phyloP scores from a whole-genome alignment of 495 filamentous ascomycete species.

The Trypethelium eluteriae region DNA sequence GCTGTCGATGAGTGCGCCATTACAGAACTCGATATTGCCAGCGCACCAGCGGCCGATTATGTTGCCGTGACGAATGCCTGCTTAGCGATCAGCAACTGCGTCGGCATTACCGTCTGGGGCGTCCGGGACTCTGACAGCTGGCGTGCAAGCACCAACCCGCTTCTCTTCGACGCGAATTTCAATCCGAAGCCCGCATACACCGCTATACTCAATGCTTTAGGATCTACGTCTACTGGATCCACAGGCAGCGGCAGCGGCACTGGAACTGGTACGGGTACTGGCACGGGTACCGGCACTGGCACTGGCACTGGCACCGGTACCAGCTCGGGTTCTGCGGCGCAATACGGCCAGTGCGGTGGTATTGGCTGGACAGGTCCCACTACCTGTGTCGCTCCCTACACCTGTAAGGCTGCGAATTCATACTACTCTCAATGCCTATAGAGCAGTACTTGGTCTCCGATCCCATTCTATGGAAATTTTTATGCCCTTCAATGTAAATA shows the following conservation, averaged over 20 bases:
- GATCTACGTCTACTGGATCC: neutral
- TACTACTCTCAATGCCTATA: conserved; percentile 26
- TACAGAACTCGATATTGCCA: conserved; percentile 60
- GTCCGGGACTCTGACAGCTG: conserved; percentile 59
- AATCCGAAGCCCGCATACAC: conserved; percentile 58
- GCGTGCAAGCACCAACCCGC: conserved; percentile 50
- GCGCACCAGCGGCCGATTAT: conserved; percentile 53
- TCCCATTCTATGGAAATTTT: neutral
- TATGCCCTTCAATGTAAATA: conserved; percentile 1
- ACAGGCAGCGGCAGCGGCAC: conserved; percentile 8
- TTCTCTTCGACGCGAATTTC: conserved; percentile 59
- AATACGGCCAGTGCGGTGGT: conserved; percentile 24
- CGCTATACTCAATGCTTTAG: conserved; percentile 43
- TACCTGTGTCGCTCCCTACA: conserved; percentile 21
- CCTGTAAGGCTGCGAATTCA: conserved; percentile 20
- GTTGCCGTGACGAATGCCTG: conserved; percentile 57
- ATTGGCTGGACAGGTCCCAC: conserved; percentile 20
- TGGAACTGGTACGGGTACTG: conserved; percentile 1
- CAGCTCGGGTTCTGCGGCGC: conserved; percentile 1
- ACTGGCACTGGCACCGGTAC: conserved; percentile 4
- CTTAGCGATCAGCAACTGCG: conserved; percentile 53
- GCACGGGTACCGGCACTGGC: neutral
- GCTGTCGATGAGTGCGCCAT: conserved; percentile 50
- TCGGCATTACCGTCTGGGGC: conserved; percentile 73
- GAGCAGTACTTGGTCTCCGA: neutral